These are phyloP conservation scores for Apiospora arundinis DNA, from an alignment of 2,329 filamentous ascomycete species.

Conservation along the genomic window DNA sequence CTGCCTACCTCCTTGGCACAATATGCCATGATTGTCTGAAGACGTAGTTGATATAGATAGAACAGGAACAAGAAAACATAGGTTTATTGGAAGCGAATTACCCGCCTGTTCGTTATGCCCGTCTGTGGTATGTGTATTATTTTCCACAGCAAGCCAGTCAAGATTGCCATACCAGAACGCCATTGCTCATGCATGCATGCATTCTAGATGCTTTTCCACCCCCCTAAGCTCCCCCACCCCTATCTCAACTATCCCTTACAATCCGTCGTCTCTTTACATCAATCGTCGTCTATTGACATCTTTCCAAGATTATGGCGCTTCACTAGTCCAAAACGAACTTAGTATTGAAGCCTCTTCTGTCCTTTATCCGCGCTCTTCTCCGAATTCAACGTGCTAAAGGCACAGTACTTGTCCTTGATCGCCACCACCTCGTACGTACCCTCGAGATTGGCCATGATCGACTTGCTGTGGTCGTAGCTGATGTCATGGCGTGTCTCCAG, in stretches of 20 bases:
- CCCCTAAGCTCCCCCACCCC: background rate
- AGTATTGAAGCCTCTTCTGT: conserved; percentile 45
- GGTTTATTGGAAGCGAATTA: conserved; percentile 19
- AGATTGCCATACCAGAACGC: conserved; percentile 20
- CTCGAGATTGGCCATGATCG: conserved; percentile 86
- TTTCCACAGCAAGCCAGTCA: conserved; percentile 16
- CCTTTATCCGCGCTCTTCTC: conserved; percentile 54
- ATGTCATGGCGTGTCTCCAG: conserved; percentile 91
- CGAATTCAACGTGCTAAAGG: conserved; percentile 77
- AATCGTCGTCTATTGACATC: background rate
- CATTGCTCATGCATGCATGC: conserved; percentile 21
- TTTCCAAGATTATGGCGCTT: background rate
- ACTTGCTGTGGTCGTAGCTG: conserved; percentile 81
- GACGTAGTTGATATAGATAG: background rate
- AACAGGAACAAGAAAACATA: background rate
- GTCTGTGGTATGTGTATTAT: background rate
- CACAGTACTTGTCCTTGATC: conserved; percentile 92
- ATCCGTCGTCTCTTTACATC: conserved; percentile 1
- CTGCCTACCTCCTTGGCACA: background rate
- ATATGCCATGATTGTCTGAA: background rate
- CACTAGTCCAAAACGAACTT: conserved; percentile 19
- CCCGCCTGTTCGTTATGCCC: conserved; percentile 5
- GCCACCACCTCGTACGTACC: conserved; percentile 97
- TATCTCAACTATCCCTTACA: background rate
- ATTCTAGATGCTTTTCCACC: conserved; percentile 19